phyloP scores from a whole-genome alignment of 2,329 filamentous ascomycete genomes.

The Aspergillus luchuensis region DNA sequence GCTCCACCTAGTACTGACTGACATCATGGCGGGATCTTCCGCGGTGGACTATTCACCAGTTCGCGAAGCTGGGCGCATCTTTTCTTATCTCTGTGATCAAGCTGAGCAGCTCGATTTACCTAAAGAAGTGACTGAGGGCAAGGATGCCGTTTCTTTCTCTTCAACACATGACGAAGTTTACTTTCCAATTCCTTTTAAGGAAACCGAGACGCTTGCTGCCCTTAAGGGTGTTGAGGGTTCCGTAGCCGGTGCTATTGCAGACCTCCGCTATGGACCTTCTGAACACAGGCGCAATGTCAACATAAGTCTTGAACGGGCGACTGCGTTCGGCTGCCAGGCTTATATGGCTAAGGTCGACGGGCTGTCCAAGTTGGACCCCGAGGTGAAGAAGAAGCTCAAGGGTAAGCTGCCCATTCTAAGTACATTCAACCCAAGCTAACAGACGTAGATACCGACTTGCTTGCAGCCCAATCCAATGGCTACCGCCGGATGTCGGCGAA shows the following conservation, averaged over 20 bases:
- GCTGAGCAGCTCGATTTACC: constrained; percentile 38
- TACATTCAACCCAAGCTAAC: constrained; percentile 7
- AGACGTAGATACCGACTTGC: constrained; percentile 67
- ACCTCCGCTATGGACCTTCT: constrained; percentile 53
- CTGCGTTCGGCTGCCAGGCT: constrained; percentile 44
- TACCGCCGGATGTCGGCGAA: constrained; percentile 75
- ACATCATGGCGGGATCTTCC: constrained; percentile 21
- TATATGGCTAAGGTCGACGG: constrained; percentile 47
- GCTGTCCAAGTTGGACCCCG: constrained; percentile 40
- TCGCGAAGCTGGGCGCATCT: constrained; percentile 41
- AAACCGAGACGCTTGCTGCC: constrained; percentile 56
- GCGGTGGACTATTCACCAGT: constrained; percentile 36
- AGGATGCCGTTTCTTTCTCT: constrained; percentile 40
- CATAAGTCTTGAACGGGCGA: constrained; percentile 42
- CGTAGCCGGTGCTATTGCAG: constrained; percentile 61
- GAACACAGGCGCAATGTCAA: constrained; percentile 40
- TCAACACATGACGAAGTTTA: constrained; percentile 42
- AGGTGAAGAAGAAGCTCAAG: constrained; percentile 42
- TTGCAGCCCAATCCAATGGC: constrained; percentile 68
- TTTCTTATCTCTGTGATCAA: constrained; percentile 38
- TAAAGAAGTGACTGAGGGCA: constrained; percentile 32
- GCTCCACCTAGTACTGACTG: not conserved
- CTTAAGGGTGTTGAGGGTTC: constrained; percentile 63
- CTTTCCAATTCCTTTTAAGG: constrained; percentile 52
- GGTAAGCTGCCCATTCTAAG: constrained; percentile 23